Evolutionary conservation across 768 basidiomycete species (phyloP).

Genomic region (Lactarius indigo): DNA sequence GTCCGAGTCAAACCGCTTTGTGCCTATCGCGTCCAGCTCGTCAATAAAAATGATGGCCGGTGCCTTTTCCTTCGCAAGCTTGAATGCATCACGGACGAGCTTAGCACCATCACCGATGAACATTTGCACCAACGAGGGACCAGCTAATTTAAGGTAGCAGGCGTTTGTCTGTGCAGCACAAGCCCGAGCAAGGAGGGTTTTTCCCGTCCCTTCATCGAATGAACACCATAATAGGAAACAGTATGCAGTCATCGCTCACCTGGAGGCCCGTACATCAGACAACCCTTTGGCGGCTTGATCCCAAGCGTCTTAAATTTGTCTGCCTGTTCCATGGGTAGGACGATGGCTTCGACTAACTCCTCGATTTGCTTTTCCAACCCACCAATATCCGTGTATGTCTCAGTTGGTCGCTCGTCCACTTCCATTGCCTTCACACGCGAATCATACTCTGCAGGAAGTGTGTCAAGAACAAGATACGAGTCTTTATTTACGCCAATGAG

Average conservation of each 20-base stretch:
- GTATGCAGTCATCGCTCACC: conserved; percentile 44
- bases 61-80: conserved; percentile 96
- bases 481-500: conserved; percentile 99
- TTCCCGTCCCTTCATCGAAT: conserved; percentile 71
- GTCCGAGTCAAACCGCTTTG: conserved; percentile 97
- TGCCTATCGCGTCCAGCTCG: conserved; percentile 97
- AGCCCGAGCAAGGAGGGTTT: conserved; percentile 94
- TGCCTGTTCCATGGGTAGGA: conserved; percentile 96
- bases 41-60: conserved; percentile 99
- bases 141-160: conserved; percentile 96
- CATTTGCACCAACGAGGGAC: conserved; percentile 98
- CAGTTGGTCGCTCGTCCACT: conserved; percentile 96
- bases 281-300: conserved; percentile 96
- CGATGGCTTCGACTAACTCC: conserved; percentile 96
- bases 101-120: conserved; percentile 99
- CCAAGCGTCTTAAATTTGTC: conserved; percentile 99
- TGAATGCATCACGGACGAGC: conserved; percentile 96
- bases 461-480: conserved; percentile 95
- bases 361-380: conserved; percentile 99
- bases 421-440: conserved; percentile 99
- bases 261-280: conserved; percentile 98
- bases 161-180: conserved; percentile 98
- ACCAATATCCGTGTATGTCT: conserved; percentile 96
- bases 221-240: background rate
- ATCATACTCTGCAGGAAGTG: conserved; percentile 94